These are phyloP conservation scores for Coemansia sp. DNA, from an alignment of 192 early-diverging fungal genomes.

Conservation along the genomic window DNA sequence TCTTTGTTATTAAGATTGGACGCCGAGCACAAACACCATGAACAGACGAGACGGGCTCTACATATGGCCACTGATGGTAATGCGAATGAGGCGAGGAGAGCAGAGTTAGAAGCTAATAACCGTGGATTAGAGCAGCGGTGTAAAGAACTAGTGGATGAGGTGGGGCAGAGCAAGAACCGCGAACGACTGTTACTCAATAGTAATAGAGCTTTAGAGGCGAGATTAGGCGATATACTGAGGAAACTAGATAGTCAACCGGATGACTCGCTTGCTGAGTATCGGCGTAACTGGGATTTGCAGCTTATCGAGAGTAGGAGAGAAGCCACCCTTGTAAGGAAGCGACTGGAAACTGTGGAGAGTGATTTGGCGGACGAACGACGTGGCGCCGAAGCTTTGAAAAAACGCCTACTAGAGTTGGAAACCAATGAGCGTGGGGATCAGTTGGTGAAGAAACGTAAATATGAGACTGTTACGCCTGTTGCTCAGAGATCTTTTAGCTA, in stretches of 20 bases:
- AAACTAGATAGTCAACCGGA: conserved; percentile 1
- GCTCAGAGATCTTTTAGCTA: neutral
- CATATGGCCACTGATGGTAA: conserved; percentile 11
- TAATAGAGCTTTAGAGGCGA: conserved; percentile 24
- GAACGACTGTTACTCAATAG: conserved; percentile 25
- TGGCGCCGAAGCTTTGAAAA: neutral
- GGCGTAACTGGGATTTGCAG: conserved; percentile 11
- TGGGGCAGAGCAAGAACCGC: conserved; percentile 5
- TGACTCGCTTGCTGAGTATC: conserved; percentile 8
- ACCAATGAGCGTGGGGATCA: neutral
- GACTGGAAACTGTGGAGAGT: conserved; percentile 1
- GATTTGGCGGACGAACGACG: conserved; percentile 9
- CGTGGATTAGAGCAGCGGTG: conserved; percentile 1
- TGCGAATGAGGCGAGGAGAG: conserved; percentile 4
- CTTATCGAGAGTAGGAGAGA: conserved; percentile 15
- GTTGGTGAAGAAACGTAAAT: conserved; percentile 17
- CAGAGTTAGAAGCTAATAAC: neutral
- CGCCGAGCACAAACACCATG: conserved; percentile 7
- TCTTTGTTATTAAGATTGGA: neutral
- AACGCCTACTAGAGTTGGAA: conserved; percentile 10
- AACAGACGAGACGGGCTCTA: neutral
- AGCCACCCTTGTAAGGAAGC: neutral
- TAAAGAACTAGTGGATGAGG: neutral
- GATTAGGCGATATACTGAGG: conserved; percentile 13
- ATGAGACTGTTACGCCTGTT: neutral